Evolutionary conservation across 2,329 filamentous ascomycete species (phyloP).

Genomic region (Mollisia scopiformis): DNA sequence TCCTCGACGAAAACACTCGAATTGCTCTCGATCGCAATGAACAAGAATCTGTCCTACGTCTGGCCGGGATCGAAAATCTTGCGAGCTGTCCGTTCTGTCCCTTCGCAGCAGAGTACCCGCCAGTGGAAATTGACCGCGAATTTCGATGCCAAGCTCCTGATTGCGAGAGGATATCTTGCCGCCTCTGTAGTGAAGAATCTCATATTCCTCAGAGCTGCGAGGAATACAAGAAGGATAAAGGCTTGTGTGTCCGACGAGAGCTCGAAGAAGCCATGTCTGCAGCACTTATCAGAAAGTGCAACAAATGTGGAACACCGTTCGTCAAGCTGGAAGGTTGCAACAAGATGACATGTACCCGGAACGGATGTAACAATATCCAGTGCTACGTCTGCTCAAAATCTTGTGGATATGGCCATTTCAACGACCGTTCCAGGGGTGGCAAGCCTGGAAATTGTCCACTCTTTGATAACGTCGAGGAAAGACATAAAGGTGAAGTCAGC

Average conservation of each 20-base stretch:
- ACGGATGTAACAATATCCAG: slow-evolving; percentile 53
- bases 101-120: slow-evolving; percentile 74
- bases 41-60: slow-evolving; percentile 69
- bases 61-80: slow-evolving; percentile 72
- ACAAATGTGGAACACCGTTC: slow-evolving; percentile 65
- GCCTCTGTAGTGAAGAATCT: slow-evolving; percentile 67
- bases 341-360: slow-evolving; percentile 74
- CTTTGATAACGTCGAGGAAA: slow-evolving; percentile 62
- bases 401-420: slow-evolving; percentile 71
- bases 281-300: slow-evolving; percentile 78
- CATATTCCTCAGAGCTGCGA: slow-evolving; percentile 76
- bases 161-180: slow-evolving; percentile 67
- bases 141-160: slow-evolving; percentile 71
- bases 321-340: slow-evolving; percentile 83
- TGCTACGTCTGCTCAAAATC: slow-evolving; percentile 75
- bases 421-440: slow-evolving; percentile 51
- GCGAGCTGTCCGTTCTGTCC: slow-evolving; percentile 82
- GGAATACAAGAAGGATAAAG: slow-evolving; percentile 63
- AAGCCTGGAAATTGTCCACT: slow-evolving; percentile 64
- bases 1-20: slow-evolving; percentile 58
- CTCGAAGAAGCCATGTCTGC: slow-evolving; percentile 86
- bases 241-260: slow-evolving; percentile 61
- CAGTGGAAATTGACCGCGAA: slow-evolving; percentile 69
- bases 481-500: slow-evolving; percentile 66
- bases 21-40: slow-evolving; percentile 71